phyloP scores from a whole-genome alignment of 768 basidiomycete species.

The Agrocybe pediades region DNA sequence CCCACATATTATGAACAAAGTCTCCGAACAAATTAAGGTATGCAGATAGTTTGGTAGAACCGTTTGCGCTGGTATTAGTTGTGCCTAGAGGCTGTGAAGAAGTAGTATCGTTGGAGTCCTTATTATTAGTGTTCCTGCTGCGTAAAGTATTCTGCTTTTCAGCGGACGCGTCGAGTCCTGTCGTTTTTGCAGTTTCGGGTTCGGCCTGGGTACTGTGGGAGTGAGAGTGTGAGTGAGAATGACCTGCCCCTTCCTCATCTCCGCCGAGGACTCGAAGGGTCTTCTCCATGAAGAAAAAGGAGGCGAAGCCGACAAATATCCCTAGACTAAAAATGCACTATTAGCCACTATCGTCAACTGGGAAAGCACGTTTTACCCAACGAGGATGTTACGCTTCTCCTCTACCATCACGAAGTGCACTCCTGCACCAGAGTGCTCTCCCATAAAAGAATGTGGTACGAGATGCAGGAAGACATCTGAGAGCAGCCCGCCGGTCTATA shows the following conservation, averaged over 20 bases:
- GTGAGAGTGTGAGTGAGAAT: conserved; percentile 60
- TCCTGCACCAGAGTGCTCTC: conserved; percentile 74
- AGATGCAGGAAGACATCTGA: conserved; percentile 94
- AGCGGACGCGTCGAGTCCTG: conserved; percentile 44
- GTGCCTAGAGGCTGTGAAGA: conserved; percentile 22
- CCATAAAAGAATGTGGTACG: conserved; percentile 90
- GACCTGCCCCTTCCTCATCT: conserved; percentile 57
- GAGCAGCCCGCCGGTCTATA: conserved; percentile 83
- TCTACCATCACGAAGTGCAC: conserved; percentile 85
- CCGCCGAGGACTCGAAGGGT: conserved; percentile 78
- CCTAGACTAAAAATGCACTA: conserved; percentile 53
- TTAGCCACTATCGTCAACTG: background rate
- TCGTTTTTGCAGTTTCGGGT: conserved; percentile 37
- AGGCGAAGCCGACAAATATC: conserved; percentile 84
- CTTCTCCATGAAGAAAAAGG: conserved; percentile 95
- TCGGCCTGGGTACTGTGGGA: conserved; percentile 31
- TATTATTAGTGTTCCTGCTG: conserved; percentile 40
- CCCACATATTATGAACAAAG: conserved; percentile 92
- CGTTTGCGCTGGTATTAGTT: conserved; percentile 34
- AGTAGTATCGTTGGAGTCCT: conserved; percentile 4
- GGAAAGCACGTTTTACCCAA: conserved; percentile 58
- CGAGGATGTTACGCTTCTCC: conserved; percentile 87
- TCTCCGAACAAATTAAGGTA: conserved; percentile 93
- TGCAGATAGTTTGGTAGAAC: conserved; percentile 83
- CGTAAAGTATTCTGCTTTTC: conserved; percentile 49